Evolutionary conservation across 169 alveolate species (phyloP).

Genomic region (Cystoisospora suis): DNA sequence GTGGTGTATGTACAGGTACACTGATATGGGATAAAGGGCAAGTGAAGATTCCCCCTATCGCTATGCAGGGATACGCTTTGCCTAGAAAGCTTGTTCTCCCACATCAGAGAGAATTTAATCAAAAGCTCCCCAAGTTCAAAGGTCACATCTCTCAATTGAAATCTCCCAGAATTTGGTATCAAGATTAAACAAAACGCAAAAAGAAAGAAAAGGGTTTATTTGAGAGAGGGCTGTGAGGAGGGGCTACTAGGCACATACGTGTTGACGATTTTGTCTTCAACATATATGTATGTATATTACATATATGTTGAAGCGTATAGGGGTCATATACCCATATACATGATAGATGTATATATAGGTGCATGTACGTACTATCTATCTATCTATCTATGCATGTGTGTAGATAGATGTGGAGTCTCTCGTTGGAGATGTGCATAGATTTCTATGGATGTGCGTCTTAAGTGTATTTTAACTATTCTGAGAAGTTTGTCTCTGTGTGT

Average conservation of each 20-base stretch:
- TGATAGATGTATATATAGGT: too few relatives aligned
- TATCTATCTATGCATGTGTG: not conserved
- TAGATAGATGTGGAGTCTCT: not conserved
- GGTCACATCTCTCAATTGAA: constrained; percentile 1
- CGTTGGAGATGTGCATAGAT: too few relatives aligned
- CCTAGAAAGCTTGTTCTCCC: constrained; percentile 32
- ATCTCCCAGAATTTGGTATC: constrained; percentile 26
- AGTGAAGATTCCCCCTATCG: constrained; percentile 65
- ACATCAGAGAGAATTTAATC: constrained; percentile 7
- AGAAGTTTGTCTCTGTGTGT: too few relatives aligned
- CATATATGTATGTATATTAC: not conserved
- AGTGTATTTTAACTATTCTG: too few relatives aligned
- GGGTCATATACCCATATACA: not conserved
- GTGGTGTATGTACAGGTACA: constrained; percentile 71
- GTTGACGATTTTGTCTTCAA: not conserved
- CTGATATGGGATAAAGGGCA: constrained; percentile 86
- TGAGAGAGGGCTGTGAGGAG: too few relatives aligned
- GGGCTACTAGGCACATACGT: not conserved
- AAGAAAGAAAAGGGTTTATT: too few relatives aligned
- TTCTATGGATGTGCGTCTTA: too few relatives aligned
- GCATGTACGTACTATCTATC: not conserved
- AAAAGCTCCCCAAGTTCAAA: not conserved
- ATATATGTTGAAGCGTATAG: not conserved
- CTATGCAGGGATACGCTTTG: constrained; percentile 43
- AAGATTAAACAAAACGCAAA: too few relatives aligned